phyloP scores from a whole-genome alignment of 164 flowering plant genomes.

The Vitis amurensis region DNA sequence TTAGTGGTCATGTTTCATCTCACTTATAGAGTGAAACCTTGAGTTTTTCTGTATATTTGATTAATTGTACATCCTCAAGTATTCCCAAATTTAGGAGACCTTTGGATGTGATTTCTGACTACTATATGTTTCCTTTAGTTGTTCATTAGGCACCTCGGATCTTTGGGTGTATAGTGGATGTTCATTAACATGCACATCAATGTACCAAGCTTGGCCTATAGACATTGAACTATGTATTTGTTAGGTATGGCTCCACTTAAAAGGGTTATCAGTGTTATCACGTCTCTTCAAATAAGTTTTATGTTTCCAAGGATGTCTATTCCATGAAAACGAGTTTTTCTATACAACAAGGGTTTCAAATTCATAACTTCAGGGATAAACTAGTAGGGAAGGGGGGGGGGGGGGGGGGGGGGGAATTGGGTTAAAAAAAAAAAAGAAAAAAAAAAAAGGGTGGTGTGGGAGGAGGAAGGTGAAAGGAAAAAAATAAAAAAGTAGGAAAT shows the following conservation, averaged over 20 bases:
- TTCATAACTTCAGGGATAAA: slow-evolving; percentile 8
- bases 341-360: not conserved
- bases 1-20: not conserved
- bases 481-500: no score
- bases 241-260: slow-evolving; percentile 3
- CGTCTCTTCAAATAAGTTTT: not conserved
- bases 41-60: not conserved
- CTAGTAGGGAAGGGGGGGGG: not conserved
- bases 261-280: slow-evolving; percentile 9
- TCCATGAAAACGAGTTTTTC: slow-evolving; percentile 1
- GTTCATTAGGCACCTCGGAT: not conserved
- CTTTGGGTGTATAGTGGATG: slow-evolving; percentile 1
- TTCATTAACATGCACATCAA: slow-evolving; percentile 2
- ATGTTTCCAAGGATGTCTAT: slow-evolving; percentile 9
- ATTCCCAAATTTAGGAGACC: not conserved
- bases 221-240: slow-evolving; percentile 8
- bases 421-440: no score
- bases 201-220: not conserved
- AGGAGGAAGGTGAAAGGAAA: no score
- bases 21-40: slow-evolving; percentile 5
- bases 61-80: not conserved
- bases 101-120: slow-evolving; percentile 5
- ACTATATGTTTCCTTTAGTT: not conserved
- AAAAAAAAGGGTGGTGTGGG: no score
- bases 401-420: no score